Base-by-base conservation (phyloP, 2,329 filamentous ascomycete species). In the Aspergillus sp. region DNA sequence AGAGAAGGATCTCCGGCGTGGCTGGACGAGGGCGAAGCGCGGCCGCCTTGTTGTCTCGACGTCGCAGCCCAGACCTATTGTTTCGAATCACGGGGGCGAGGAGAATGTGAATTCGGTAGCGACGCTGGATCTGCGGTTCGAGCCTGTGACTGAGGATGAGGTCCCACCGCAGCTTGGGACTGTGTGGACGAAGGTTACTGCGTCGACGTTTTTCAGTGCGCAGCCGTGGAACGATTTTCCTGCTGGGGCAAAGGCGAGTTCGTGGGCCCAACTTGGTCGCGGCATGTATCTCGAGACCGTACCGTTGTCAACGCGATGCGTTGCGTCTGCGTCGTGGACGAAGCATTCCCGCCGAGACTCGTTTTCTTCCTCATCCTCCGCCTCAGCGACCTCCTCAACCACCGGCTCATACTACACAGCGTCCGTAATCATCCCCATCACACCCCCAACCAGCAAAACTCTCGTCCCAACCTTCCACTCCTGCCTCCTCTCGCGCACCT, bases 381-480 rank as follows among this genome's bases (percentile, higher is more conserved):
- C 63, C 45, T 61, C 63, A 27, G 46, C 65, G 19, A 58, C 61
- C 35, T 62, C 61, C 22, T 80, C 77, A 61, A 64, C 68, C 1
- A 72, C 72, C 20, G 63, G 65, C 5, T 60, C 60, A 13, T 83
- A 78, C 66, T 87, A 84, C 66, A 82, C 80, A 2, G 75, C 83
- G 5, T 72, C 72, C n/a, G 69, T 88, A 32, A 61, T 84, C 2
- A 77, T 86, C 2, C 84, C 84, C 0, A 70, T 87, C 57, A 75
- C 76, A 1, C 73, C 86, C 0, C 83, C 84, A 2, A 59, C 61
- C n/a, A 71, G 70, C 52, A 85, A 83, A 56, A 69, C 75, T 22
- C 85, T 85, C 61, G 68, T 85, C 17, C 85, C 84, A 1, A 84
- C 83, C 2, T 88, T 88, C 68, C 81, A 86, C 69, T 76, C 78